phyloP scores from a whole-genome alignment of 176 grass and related monocot genomes.

The Alopecurus myosuroides region DNA sequence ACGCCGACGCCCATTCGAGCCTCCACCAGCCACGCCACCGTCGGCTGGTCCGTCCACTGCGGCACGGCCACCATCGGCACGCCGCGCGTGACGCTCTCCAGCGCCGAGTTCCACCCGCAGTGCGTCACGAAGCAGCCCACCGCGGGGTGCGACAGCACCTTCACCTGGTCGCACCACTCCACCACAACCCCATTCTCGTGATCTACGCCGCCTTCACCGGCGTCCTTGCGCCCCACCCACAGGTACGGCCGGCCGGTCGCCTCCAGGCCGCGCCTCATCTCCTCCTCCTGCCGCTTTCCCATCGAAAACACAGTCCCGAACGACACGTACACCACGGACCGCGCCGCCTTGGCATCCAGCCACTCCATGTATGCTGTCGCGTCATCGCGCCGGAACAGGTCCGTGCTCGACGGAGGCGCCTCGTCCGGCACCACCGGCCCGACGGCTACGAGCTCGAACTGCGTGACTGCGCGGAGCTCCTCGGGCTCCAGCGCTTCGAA shows the following conservation, averaged over 20 bases:
- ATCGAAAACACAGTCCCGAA: conserved; percentile 35
- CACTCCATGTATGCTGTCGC: conserved; percentile 34
- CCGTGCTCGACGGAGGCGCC: not conserved
- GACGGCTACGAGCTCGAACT: conserved; percentile 26
- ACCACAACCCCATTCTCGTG: conserved; percentile 17
- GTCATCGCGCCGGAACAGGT: not conserved
- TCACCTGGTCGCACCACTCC: conserved; percentile 47
- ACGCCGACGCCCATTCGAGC: conserved; percentile 30
- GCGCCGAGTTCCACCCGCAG: conserved; percentile 69
- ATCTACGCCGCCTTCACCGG: not conserved
- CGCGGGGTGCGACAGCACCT: conserved; percentile 27
- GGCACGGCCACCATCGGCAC: conserved; percentile 52
- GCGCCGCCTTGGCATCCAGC: conserved; percentile 41
- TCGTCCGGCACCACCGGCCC: conserved; percentile 19
- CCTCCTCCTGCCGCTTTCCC: conserved; percentile 31
- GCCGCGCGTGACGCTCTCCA: conserved; percentile 45
- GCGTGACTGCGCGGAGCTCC: not conserved
- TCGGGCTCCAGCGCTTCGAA: conserved; percentile 37
- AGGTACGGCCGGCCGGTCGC: conserved; percentile 41
- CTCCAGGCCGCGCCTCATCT: conserved; percentile 27
- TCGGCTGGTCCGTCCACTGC: conserved; percentile 63
- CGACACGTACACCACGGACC: conserved; percentile 57
- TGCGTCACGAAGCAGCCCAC: conserved; percentile 47
- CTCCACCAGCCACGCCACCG: conserved; percentile 39
- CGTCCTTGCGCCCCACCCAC: conserved; percentile 33